Evolutionary conservation across 2,329 filamentous ascomycete genomes (phyloP).

Genomic region (Torrubiellomyces zombiae): DNA sequence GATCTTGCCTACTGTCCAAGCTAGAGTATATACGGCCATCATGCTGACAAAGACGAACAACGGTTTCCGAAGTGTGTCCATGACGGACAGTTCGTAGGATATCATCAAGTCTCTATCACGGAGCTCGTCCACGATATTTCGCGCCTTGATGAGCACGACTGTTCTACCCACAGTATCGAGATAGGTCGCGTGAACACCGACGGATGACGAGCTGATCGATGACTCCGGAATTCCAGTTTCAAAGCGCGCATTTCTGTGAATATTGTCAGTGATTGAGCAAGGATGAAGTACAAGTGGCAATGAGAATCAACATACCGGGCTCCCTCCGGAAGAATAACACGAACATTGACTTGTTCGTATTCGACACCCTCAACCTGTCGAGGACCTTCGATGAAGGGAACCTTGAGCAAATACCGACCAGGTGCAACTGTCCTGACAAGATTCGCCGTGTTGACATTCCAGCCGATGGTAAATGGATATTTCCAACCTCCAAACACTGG

Average conservation of each 20-base stretch:
- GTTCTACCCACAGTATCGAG: constrained; percentile 88
- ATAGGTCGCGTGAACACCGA: constrained; percentile 66
- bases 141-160: constrained; percentile 59
- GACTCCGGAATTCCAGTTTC: constrained; percentile 52
- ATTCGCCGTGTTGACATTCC: constrained; percentile 71
- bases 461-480: constrained; percentile 91
- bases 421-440: constrained; percentile 53
- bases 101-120: constrained; percentile 71
- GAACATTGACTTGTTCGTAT: constrained; percentile 66
- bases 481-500: constrained; percentile 98
- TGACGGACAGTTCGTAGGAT: constrained; percentile 68
- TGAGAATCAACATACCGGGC: constrained; percentile 45
- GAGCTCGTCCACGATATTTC: constrained; percentile 82
- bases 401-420: constrained; percentile 68
- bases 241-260: constrained; percentile 59
- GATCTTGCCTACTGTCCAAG: constrained; percentile 61
- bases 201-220: constrained; percentile 38
- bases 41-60: constrained; percentile 61
- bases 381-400: constrained; percentile 86
- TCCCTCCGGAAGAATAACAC: constrained; percentile 80
- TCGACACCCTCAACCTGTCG: constrained; percentile 72
- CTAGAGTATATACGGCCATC: constrained; percentile 54
- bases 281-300: neutral
- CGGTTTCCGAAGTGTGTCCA: constrained; percentile 69
- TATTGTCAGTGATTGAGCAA: constrained; percentile 18